These are phyloP conservation scores for Poteriospumella lacustris DNA, from an alignment of 108 stramenopile genomes.

Conservation along the genomic window DNA sequence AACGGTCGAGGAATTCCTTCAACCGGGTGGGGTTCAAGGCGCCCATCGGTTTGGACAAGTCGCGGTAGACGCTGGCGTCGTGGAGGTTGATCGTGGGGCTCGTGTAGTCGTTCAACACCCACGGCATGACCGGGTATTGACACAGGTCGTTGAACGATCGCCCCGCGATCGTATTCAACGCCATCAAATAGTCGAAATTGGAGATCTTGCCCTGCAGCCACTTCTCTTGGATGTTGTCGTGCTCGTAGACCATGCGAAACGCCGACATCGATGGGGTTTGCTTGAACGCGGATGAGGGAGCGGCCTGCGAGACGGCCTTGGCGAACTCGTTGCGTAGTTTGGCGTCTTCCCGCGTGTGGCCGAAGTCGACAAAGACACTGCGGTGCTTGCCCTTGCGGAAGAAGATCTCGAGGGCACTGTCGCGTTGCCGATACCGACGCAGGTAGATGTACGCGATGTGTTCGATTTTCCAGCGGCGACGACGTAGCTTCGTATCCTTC, in stretches of 20 bases:
- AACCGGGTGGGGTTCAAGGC: slow-evolving; percentile 84
- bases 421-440: slow-evolving; percentile 81
- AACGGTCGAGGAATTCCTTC: slow-evolving; percentile 79
- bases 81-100: slow-evolving; percentile 76
- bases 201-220: slow-evolving; percentile 60
- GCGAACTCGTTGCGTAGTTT: slow-evolving; percentile 71
- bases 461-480: background rate
- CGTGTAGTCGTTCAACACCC: slow-evolving; percentile 88
- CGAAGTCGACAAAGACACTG: slow-evolving; percentile 81
- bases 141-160: slow-evolving; percentile 51
- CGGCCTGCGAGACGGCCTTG: slow-evolving; percentile 70
- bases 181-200: slow-evolving; percentile 93
- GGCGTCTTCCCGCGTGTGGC: slow-evolving; percentile 67
- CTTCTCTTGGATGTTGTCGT: slow-evolving; percentile 54
- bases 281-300: slow-evolving; percentile 75
- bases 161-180: slow-evolving; percentile 87
- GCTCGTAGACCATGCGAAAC: slow-evolving; percentile 76
- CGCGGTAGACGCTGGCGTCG: slow-evolving; percentile 72
- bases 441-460: no score
- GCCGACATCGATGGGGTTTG: slow-evolving; percentile 70
- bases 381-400: slow-evolving; percentile 75
- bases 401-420: slow-evolving; percentile 87
- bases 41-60: slow-evolving; percentile 91
- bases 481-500: background rate
- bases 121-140: slow-evolving; percentile 93